These are phyloP conservation scores for Fraxinus albicans DNA, from an alignment of 305 asterid genomes.

Conservation along the genomic window DNA sequence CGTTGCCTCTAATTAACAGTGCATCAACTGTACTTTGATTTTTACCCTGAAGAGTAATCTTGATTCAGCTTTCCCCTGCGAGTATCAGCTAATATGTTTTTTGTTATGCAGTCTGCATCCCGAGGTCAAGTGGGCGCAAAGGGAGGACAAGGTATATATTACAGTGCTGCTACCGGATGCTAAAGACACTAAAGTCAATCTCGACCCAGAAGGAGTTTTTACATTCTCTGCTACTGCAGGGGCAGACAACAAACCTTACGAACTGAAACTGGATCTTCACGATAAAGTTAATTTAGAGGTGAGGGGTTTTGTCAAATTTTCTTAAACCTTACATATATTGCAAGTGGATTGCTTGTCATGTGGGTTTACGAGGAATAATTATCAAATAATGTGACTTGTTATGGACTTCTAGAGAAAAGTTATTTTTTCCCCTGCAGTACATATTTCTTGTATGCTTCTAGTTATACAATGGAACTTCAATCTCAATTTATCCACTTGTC, in stretches of 20 bases:
- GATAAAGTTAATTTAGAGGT: slow-evolving; percentile 30
- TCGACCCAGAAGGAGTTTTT: neutral
- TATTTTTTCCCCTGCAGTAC: neutral
- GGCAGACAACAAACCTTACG: neutral
- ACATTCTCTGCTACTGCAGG: neutral
- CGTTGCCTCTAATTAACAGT: neutral
- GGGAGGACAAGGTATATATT: slow-evolving; percentile 43
- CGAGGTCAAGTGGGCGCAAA: slow-evolving; percentile 90
- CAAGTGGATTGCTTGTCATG: neutral
- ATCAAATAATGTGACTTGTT: neutral
- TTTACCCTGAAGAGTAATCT: neutral
- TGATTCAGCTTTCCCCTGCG: neutral
- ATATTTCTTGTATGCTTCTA: neutral
- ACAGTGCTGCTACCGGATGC: neutral
- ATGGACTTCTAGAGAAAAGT: neutral
- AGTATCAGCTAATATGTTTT: slow-evolving; percentile 10
- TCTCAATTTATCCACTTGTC: neutral
- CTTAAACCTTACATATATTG: neutral
- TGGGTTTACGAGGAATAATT: neutral
- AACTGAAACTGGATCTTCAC: neutral
- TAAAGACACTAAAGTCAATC: neutral
- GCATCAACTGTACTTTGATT: neutral
- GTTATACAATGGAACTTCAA: neutral
- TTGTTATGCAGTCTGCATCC: slow-evolving; percentile 65
- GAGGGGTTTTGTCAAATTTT: slow-evolving; percentile 8